Percentiles rank a stretch among this genome's conserved stretches.
Evolutionary conservation across 345 rosid species (phyloP).

Genomic region (Moricandia arvensis): DNA sequence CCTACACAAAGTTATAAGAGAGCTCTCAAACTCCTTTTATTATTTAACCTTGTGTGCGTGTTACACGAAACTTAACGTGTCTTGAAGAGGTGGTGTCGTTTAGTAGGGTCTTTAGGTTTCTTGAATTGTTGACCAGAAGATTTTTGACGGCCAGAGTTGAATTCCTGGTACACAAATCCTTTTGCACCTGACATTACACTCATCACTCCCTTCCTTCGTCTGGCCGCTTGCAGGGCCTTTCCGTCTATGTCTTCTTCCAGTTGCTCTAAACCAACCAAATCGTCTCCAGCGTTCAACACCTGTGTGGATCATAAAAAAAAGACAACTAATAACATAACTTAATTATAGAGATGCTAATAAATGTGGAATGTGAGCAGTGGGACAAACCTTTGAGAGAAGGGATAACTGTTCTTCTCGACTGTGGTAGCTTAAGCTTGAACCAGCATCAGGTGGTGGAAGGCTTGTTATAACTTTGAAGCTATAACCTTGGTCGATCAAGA

Average conservation of each 20-base stretch:
- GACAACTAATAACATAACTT: too few species aligned
- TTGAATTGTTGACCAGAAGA: constrained; percentile 53
- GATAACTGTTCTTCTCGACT: constrained; percentile 70
- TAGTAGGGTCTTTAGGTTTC: constrained; percentile 82
- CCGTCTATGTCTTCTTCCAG: constrained; percentile 91
- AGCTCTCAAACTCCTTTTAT: neutral
- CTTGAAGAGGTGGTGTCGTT: constrained; percentile 77
- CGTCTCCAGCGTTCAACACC: constrained; percentile 86
- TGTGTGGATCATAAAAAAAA: neutral
- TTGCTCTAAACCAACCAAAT: constrained; percentile 78
- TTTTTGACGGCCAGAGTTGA: constrained; percentile 46
- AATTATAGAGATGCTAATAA: neutral
- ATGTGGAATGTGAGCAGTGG: neutral
- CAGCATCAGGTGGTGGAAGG: constrained; percentile 78
- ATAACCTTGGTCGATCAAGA: constrained; percentile 92
- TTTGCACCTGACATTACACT: constrained; percentile 87
- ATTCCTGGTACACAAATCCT: constrained; percentile 92
- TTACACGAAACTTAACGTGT: constrained; percentile 42
- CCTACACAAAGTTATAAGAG: neutral
- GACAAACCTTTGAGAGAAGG: constrained; percentile 54
- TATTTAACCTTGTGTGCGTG: neutral
- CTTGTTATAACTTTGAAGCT: constrained; percentile 96
- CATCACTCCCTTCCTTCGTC: constrained; percentile 67
- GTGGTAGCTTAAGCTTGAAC: constrained; percentile 70
- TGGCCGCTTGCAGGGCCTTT: constrained; percentile 71